Conservation (phyloP, 257 asterid genomes). For the Rauvolfia tetraphylla region DNA sequence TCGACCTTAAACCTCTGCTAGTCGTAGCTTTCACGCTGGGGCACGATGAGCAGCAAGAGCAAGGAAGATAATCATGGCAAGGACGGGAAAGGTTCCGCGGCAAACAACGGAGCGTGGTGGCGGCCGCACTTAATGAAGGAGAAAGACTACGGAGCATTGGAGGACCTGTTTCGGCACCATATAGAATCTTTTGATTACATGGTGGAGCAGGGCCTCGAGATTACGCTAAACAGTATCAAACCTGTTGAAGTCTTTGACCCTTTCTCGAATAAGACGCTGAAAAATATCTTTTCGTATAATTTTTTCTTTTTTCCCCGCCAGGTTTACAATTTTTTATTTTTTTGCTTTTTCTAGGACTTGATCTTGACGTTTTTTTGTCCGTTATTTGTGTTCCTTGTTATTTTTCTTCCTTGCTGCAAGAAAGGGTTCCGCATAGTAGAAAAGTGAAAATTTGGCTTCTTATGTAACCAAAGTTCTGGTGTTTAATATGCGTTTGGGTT, state of each 20-base stretch:
- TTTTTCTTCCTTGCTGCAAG: too few species aligned
- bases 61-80: neutral
- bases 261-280: slow-evolving; percentile 44
- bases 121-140: slow-evolving; percentile 64
- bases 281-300: slow-evolving; percentile 74
- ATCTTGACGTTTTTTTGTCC: too few species aligned
- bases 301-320: neutral
- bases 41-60: neutral
- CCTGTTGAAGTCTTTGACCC: slow-evolving; percentile 60
- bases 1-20: too few species aligned
- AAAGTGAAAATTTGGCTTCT: too few species aligned
- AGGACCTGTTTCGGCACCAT: slow-evolving; percentile 66
- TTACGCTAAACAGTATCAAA: slow-evolving; percentile 47
- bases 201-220: slow-evolving; percentile 59
- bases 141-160: slow-evolving; percentile 57
- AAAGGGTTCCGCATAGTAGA: too few species aligned
- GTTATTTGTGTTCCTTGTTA: too few species aligned
- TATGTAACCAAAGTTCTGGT: neutral
- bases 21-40: too few species aligned
- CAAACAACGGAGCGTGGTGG: slow-evolving; percentile 1
- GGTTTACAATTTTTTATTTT: neutral
- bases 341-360: too few species aligned
- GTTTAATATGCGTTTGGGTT: neutral
- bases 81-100: too few species aligned
- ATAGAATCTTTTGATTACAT: slow-evolving; percentile 81